Base-by-base conservation (phyloP, 805 yeast genomes). In the Pichia membranifaciens region DNA sequence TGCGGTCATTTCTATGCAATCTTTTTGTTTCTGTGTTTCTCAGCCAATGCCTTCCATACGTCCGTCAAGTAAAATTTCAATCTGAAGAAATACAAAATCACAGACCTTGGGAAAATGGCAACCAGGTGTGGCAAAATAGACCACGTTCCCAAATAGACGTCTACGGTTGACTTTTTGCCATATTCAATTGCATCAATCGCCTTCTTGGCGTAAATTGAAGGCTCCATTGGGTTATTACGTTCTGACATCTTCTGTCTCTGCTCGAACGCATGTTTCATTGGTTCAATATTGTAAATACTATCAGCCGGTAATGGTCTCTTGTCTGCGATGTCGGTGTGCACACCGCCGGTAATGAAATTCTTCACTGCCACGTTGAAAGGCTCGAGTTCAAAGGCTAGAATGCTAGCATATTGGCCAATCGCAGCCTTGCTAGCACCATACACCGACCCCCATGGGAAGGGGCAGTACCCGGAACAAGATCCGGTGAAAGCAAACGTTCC, bases 401-500 rank as follows among this genome's bases (percentile, higher is more conserved):
- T 74, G 36, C 77, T 74, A 0, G 87, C 84, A 58, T 80, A 86
- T 54, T 77, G 82, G 54, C 84, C 87, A 48, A 86, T 78, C 0
- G 91, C 90, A 5, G 90, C 87, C 57, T 86, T 86, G 1, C 84
- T 62, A 1, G 90, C 73, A 29, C 81, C 74, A 58, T 86, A 86
- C 28, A 80, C 68, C 13, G 82, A 71, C 1, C 82, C 78, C 61
- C 81, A 84, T 22, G 95, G 95, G 67, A 85, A 79, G 3, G 87
- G 81, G 12, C 74, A 64, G 15, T 78, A 46, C 1, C 87, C 93
- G 15, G 84, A 75, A 2, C 82, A 61, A 3, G 90, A 82, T 1
- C 93, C 93, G 0, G 93, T 84, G 63, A 82, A 84, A 0, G 82
- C 79, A 49, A 86, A 75, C 0, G 79, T 75, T 3, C 91, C 93